A percentile compares a stretch with the other conserved stretches of the same genome.
Evolutionary conservation across 192 early-diverging fungal genomes (phyloP).

Genomic region (Backusella australiensis): DNA sequence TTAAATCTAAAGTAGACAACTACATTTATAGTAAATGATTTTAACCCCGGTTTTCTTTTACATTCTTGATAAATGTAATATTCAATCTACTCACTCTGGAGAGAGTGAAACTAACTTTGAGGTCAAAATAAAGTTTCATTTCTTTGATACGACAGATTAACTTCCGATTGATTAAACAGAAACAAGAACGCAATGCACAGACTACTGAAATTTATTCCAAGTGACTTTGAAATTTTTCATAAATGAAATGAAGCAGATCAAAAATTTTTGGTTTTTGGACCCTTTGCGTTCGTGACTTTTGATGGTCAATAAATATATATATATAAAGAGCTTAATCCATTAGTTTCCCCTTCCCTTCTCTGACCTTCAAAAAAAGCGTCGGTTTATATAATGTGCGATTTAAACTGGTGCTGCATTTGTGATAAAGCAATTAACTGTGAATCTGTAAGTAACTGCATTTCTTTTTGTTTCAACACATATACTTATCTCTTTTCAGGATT

Average conservation of each 20-base stretch:
- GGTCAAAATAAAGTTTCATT: neutral
- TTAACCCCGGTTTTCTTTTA: neutral
- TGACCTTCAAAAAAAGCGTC: neutral
- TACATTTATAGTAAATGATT: neutral
- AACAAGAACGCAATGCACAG: neutral
- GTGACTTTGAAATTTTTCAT: neutral
- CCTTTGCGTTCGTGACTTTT: neutral
- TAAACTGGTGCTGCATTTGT: neutral
- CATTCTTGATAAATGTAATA: neutral
- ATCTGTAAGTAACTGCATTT: neutral
- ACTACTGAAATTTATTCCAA: neutral
- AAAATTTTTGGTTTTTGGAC: neutral
- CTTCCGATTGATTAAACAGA: neutral
- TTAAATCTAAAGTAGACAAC: neutral
- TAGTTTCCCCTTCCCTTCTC: neutral
- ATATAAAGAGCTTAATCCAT: neutral
- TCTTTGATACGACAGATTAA: neutral
- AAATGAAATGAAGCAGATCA: neutral
- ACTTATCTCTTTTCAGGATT: neutral
- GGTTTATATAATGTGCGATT: neutral
- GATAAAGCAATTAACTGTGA: neutral
- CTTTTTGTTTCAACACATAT: neutral
- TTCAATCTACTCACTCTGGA: neutral
- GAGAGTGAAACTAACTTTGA: neutral
- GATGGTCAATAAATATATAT: neutral